phyloP scores from a whole-genome alignment of 495 filamentous ascomycete genomes.

The Aspergillus coremiiformis region DNA sequence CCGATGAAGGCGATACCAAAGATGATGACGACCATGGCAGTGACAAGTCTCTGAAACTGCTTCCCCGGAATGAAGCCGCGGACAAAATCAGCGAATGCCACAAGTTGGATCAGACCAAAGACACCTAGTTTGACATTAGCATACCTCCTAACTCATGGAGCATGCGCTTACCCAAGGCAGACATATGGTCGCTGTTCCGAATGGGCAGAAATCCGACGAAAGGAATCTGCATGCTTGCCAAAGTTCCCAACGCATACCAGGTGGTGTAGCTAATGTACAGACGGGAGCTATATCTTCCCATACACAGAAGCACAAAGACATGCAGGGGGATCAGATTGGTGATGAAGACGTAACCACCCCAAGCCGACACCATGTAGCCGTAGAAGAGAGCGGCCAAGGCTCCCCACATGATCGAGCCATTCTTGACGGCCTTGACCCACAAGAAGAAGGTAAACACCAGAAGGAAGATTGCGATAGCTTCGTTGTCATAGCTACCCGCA shows the following conservation, averaged over 20 bases:
- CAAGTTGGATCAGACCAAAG: constrained; percentile 91
- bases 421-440: constrained; percentile 98
- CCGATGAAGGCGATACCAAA: constrained; percentile 65
- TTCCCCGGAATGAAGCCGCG: constrained; percentile 79
- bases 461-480: constrained; percentile 98
- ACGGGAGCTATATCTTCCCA: constrained; percentile 92
- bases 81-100: constrained; percentile 87
- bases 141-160: neutral
- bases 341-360: constrained; percentile 99
- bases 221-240: constrained; percentile 99
- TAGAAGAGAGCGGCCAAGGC: constrained; percentile 94
- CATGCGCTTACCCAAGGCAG: constrained; percentile 67
- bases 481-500: constrained; percentile 98
- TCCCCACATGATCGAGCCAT: constrained; percentile 92
- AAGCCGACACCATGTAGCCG: constrained; percentile 99
- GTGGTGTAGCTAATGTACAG: constrained; percentile 95
- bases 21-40: constrained; percentile 69
- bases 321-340: constrained; percentile 96
- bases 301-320: constrained; percentile 88
- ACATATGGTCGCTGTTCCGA: constrained; percentile 97
- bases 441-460: constrained; percentile 98
- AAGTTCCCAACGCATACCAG: constrained; percentile 93
- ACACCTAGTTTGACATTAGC: constrained; percentile 52
- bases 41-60: constrained; percentile 84
- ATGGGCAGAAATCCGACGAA: constrained; percentile 98